These are phyloP conservation scores for Metschnikowia corniflorae DNA, from an alignment of 805 yeast genomes.

Conservation along the genomic window DNA sequence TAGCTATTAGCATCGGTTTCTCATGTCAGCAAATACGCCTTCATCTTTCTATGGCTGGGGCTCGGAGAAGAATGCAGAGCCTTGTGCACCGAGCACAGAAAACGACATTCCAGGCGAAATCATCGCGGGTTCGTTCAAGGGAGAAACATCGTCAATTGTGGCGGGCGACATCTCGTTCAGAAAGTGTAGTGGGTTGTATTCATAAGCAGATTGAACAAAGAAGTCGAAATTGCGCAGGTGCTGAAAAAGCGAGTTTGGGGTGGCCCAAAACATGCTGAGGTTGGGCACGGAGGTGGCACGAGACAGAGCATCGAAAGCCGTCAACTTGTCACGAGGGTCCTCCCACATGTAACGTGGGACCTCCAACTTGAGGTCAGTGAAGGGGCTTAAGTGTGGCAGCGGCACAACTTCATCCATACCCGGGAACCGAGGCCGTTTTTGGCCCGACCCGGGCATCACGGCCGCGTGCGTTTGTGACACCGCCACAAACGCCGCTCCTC, in stretches of 20 bases:
- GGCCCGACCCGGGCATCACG: slow-evolving; percentile 5
- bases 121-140: slow-evolving; percentile 3
- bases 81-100: slow-evolving; percentile 2
- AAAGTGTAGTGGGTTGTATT: background rate
- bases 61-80: no score
- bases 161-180: slow-evolving; percentile 6
- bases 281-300: slow-evolving; percentile 21
- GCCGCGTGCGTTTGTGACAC: slow-evolving; percentile 1
- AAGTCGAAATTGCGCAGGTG: slow-evolving; percentile 8
- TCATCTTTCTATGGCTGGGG: no score
- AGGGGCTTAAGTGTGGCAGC: slow-evolving; percentile 9
- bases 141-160: slow-evolving; percentile 6
- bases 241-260: slow-evolving; percentile 9
- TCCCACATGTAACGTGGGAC: no score
- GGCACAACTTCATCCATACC: slow-evolving; percentile 13
- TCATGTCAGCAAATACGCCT: no score
- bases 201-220: slow-evolving; percentile 1
- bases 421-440: slow-evolving; percentile 5
- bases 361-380: slow-evolving; percentile 8
- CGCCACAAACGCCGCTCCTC: slow-evolving; percentile 9
- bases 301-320: slow-evolving; percentile 2
- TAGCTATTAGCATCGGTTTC: no score
- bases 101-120: slow-evolving; percentile 6
- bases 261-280: slow-evolving; percentile 11
- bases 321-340: slow-evolving; percentile 11